These are phyloP conservation scores for Pyrenula massariospora DNA, from an alignment of 495 filamentous ascomycete species.

Conservation along the genomic window DNA sequence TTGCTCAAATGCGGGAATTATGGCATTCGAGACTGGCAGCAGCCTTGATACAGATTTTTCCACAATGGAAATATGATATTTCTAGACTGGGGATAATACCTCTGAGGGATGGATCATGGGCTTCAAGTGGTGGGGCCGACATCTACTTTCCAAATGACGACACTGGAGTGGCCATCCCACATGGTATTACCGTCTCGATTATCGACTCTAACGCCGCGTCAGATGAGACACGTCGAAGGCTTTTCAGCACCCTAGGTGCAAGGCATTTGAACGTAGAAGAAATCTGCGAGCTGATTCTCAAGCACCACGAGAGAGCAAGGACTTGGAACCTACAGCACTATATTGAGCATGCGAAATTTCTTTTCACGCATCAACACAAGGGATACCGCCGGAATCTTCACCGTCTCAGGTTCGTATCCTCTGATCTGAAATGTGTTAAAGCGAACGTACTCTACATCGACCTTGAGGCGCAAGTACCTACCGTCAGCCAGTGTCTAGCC, in stretches of 20 bases:
- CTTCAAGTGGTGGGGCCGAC: background rate
- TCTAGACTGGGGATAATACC: background rate
- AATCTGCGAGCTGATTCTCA: background rate
- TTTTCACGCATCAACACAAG: background rate
- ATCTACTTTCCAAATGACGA: background rate
- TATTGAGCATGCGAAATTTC: background rate
- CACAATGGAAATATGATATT: too few relatives aligned
- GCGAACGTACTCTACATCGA: background rate
- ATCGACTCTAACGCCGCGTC: background rate
- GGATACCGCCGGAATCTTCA: background rate
- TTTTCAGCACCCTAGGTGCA: background rate
- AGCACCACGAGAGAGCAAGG: background rate
- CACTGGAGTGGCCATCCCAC: background rate
- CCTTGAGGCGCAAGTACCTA: background rate
- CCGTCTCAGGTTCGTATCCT: background rate
- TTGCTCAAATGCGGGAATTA: too few relatives aligned
- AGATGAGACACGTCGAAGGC: background rate
- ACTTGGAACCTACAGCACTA: background rate
- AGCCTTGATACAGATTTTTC: slow-evolving; percentile 2
- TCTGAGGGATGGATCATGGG: background rate
- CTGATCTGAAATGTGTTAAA: background rate
- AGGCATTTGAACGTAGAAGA: background rate
- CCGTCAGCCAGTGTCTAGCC: background rate
- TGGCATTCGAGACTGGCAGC: slow-evolving; percentile 14
- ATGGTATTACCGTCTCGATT: background rate